These are phyloP conservation scores for Tricholoma flavovirens DNA, from an alignment of 768 basidiomycete genomes.

Conservation along the genomic window DNA sequence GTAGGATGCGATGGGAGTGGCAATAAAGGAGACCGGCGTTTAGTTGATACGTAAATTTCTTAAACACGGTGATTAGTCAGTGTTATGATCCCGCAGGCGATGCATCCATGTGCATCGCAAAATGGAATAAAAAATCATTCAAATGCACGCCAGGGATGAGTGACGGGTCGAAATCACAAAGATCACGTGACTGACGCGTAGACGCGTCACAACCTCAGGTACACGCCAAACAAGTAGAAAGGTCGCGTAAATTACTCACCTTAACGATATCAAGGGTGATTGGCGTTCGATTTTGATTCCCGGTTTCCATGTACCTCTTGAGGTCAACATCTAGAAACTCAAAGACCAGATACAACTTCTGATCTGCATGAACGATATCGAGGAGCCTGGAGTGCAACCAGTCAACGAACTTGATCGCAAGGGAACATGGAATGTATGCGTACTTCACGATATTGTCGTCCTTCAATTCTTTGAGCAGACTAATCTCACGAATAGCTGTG, in stretches of 20 bases:
- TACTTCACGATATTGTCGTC: conserved; percentile 95
- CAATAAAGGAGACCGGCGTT: conserved; percentile 89
- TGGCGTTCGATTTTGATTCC: conserved; percentile 64
- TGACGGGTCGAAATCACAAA: too few species aligned
- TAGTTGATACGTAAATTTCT: conserved; percentile 98
- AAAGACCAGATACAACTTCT: conserved; percentile 96
- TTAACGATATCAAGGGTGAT: conserved; percentile 73
- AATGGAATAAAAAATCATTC: too few species aligned
- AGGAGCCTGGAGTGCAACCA: conserved; percentile 56
- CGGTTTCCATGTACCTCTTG: conserved; percentile 94
- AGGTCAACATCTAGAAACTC: conserved; percentile 97
- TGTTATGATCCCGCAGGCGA: background rate
- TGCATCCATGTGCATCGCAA: too few species aligned
- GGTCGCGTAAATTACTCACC: conserved; percentile 40
- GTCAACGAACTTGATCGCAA: background rate
- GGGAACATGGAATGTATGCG: conserved; percentile 17
- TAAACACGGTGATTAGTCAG: background rate
- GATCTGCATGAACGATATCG: conserved; percentile 95
- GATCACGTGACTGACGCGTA: background rate
- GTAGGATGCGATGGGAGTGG: conserved; percentile 93
- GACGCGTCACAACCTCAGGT: background rate
- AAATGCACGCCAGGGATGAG: too few species aligned
- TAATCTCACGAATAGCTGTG: conserved; percentile 98
- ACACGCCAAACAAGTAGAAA: background rate
- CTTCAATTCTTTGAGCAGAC: conserved; percentile 91